phyloP scores from a whole-genome alignment of 352 stramenopile species.

The Phytopythium cucurbitacearum region DNA sequence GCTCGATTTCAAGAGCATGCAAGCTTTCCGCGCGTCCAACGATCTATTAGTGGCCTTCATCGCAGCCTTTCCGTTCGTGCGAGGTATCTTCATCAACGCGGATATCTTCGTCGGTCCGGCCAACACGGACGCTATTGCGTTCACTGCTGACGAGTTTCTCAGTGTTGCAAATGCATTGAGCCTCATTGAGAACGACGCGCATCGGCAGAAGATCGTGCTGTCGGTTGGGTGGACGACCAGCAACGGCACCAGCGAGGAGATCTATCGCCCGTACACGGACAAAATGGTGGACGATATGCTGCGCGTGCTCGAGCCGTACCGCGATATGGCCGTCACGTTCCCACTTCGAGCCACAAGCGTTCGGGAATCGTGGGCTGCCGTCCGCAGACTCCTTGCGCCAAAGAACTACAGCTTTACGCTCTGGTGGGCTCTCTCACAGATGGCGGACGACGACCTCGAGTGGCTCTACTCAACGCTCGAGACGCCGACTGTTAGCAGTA shows the following conservation, averaged over 20 bases:
- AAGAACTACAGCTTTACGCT: slow-evolving; percentile 58
- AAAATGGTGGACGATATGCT: slow-evolving; percentile 65
- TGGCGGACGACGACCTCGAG: slow-evolving; percentile 43
- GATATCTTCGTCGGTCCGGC: slow-evolving; percentile 60
- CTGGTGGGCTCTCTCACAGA: slow-evolving; percentile 61
- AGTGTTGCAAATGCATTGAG: slow-evolving; percentile 28
- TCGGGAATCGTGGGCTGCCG: slow-evolving; percentile 41
- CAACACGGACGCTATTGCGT: slow-evolving; percentile 23
- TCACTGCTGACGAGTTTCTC: slow-evolving; percentile 48
- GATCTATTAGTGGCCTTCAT: slow-evolving; percentile 34
- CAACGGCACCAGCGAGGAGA: slow-evolving; percentile 49
- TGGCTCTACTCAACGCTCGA: slow-evolving; percentile 56
- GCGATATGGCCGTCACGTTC: slow-evolving; percentile 55
- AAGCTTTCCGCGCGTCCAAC: slow-evolving; percentile 32
- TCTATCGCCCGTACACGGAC: slow-evolving; percentile 38
- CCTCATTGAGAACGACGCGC: slow-evolving; percentile 13
- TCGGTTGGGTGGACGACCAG: slow-evolving; percentile 71
- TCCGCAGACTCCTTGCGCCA: slow-evolving; percentile 35
- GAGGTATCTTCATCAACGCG: slow-evolving; percentile 61
- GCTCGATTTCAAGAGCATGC: slow-evolving; percentile 64
- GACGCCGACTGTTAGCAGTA: not conserved
- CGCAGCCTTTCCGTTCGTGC: slow-evolving; percentile 36
- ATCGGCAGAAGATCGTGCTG: slow-evolving; percentile 62
- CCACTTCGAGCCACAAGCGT: slow-evolving; percentile 57
- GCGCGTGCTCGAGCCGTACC: slow-evolving; percentile 30